Evolutionary conservation across 805 yeast species (phyloP), one percentile per base, ranked within the genome.

Genomic region (Cyberlindnera nakhonratchasimensis): DNA sequence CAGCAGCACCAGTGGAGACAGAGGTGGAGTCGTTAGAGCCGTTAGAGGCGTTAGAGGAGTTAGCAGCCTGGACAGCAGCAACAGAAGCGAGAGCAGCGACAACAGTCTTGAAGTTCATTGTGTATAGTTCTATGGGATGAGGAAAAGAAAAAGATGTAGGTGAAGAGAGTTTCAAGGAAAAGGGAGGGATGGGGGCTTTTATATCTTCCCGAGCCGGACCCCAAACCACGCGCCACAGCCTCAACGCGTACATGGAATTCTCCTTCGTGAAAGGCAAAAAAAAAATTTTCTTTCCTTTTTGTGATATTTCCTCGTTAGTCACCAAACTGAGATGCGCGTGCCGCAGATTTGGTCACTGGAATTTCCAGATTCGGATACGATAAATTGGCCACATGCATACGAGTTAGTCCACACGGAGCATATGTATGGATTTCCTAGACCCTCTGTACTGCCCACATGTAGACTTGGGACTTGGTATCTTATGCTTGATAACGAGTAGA

Each of bases 41-140:
- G 68, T 67, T 69, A 29, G 59, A 42, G 29, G 47, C 37, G 58
- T 52, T 52, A 30, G 54, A 47, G 18, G 54, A 22, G 73, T 70
- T 71, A 51, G 79, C 79, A 58, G 87, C 86, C 59, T 77, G 75
- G 59, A 75, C 87, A 58, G 79, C 82, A 54, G 86, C 71, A 55
- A 71, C 78, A 54, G 86, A 79, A 67, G 87, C 80, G 66, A 82
- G 73, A 61, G 86, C 77, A 66, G 80, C 71, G 66, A 79, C 67
- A 64, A 82, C 70, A 66, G 77, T 67, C 63, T 76, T 73, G 82
- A 81, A 79, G 79, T 83, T 87, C 89, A 83, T 83, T 75, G 46
- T 40, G 45, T 40, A 33, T 40, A 44, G 37, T 36, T 46, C 42
- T 47, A 29, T 34, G 39, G 31, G 33, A 33, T 33, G 28, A 35